Percentiles rank a stretch among this genome's conserved stretches.
phyloP scores from a whole-genome alignment of 1,139 yeast species.

The Hanseniaspora sp. region DNA sequence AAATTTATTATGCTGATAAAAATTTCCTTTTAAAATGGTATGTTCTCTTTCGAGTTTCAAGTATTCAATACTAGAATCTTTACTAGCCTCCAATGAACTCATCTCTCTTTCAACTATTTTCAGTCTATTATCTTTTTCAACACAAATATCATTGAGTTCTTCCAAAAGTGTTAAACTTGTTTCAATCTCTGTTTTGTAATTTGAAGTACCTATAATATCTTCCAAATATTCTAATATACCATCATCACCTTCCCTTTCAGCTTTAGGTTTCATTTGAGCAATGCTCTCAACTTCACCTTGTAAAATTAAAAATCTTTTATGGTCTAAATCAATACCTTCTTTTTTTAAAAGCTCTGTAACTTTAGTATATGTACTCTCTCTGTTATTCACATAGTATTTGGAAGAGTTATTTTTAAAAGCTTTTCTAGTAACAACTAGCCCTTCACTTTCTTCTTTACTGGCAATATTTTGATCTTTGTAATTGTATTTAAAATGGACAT shows the following conservation, averaged over 20 bases:
- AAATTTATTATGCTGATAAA: constrained; percentile 44
- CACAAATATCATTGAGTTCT: constrained; percentile 61
- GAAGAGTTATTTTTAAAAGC: constrained; percentile 72
- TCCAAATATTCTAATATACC: constrained; percentile 89
- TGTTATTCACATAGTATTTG: constrained; percentile 62
- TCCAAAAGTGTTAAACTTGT: constrained; percentile 51
- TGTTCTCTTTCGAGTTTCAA: constrained; percentile 56
- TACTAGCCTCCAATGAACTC: constrained; percentile 53
- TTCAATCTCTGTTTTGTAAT: constrained; percentile 69
- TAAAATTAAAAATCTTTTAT: constrained; percentile 80
- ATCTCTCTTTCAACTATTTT: constrained; percentile 72
- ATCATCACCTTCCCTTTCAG: constrained; percentile 84
- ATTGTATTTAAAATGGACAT: constrained; percentile 67
- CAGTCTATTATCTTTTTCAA: constrained; percentile 71
- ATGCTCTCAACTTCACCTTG: constrained; percentile 98
- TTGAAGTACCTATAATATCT: constrained; percentile 90
- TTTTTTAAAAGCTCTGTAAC: constrained; percentile 64
- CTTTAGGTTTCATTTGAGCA: constrained; percentile 97
- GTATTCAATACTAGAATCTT: constrained; percentile 58
- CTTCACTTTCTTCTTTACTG: constrained; percentile 47
- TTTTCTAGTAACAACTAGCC: constrained; percentile 60
- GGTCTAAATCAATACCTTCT: constrained; percentile 91
- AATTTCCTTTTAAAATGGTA: constrained; percentile 43
- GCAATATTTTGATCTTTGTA: constrained; percentile 33
- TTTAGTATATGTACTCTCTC: constrained; percentile 60